A percentile compares a stretch with the other conserved stretches of the same genome.
Conservation (phyloP, 495 filamentous ascomycete genomes). For the Lasiosphaeris hirsuta region DNA sequence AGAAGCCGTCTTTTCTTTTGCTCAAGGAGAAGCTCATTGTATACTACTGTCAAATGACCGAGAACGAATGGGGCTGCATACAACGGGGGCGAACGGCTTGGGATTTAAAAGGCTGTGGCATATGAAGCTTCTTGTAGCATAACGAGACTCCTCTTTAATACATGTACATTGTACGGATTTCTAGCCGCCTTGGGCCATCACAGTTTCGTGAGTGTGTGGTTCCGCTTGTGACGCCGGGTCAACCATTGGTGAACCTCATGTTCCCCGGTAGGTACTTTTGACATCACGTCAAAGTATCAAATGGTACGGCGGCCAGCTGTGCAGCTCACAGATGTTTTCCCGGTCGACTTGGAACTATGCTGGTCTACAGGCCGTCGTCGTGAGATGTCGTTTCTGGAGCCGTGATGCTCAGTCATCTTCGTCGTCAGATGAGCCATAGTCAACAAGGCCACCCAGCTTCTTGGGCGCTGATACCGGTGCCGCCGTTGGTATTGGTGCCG, state of each 20-base stretch:
- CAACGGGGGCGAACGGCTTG: neutral
- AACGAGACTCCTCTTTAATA: slow-evolving; percentile 9
- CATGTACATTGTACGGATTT: neutral
- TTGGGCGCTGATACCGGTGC: neutral
- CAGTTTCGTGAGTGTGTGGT: no score
- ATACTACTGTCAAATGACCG: neutral
- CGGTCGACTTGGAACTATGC: no score
- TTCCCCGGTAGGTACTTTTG: no score
- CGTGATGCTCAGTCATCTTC: slow-evolving; percentile 15
- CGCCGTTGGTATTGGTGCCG: neutral
- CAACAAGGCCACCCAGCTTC: slow-evolving; percentile 25
- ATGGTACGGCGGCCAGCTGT: no score
- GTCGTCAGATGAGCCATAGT: slow-evolving; percentile 30
- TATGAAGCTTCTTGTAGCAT: slow-evolving; percentile 2
- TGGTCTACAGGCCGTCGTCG: no score
- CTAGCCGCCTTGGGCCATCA: no score
- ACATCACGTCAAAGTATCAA: no score
- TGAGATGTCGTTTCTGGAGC: neutral
- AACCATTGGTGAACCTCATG: no score
- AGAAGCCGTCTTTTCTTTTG: no score
- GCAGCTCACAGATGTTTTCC: no score
- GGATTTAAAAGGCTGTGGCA: neutral
- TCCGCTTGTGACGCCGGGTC: no score
- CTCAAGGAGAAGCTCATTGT: neutral
- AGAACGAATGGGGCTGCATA: neutral